These are phyloP conservation scores for Spathaspora girioi DNA, from an alignment of 805 yeast genomes.

Conservation along the genomic window DNA sequence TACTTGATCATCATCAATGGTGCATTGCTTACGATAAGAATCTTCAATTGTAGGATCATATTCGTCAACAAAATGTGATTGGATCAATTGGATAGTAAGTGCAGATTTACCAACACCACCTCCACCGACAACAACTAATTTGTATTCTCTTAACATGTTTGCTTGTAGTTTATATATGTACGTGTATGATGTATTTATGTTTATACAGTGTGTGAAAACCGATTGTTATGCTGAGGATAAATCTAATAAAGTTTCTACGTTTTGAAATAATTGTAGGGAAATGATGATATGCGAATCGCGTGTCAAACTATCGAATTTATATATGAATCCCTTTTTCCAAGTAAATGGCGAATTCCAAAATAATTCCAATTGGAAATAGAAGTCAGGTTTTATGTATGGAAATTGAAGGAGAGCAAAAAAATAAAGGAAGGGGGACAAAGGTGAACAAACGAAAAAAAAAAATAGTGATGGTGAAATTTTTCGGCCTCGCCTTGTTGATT, in stretches of 20 bases:
- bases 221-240: background rate
- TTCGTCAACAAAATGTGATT: conserved; percentile 93
- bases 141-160: conserved; percentile 68
- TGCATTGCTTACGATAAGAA: conserved; percentile 83
- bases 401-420: background rate
- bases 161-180: conserved; percentile 2
- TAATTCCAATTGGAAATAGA: background rate
- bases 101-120: conserved; percentile 99
- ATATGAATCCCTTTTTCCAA: background rate
- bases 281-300: background rate
- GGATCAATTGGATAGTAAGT: conserved; percentile 89
- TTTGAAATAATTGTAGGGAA: background rate
- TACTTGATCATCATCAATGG: conserved; percentile 74
- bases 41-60: conserved; percentile 98
- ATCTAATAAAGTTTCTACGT: background rate
- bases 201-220: background rate
- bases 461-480: background rate
- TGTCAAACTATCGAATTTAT: background rate
- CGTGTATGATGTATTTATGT: background rate
- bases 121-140: conserved; percentile 95
- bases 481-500: background rate
- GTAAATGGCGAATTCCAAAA: background rate
- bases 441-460: background rate
- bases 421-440: background rate
- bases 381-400: background rate